A percentile compares a stretch with the other conserved stretches of the same genome.
phyloP scores from a whole-genome alignment of 345 rosid species.

The Xanthoceras sorbifolium region DNA sequence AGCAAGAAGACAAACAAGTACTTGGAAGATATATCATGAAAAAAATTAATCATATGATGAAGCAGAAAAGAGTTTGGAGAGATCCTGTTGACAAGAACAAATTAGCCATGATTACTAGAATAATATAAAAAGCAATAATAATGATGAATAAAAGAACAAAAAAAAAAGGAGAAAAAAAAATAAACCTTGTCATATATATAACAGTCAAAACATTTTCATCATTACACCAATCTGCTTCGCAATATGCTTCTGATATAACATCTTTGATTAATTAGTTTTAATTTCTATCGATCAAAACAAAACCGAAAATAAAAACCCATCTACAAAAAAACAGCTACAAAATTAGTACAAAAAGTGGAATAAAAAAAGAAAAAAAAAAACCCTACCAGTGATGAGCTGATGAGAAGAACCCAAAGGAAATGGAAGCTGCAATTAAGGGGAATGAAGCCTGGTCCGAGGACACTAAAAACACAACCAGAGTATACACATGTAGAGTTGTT shows the following conservation, averaged over 20 bases:
- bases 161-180: not conserved
- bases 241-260: slow-evolving; percentile 21
- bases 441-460: slow-evolving; percentile 96
- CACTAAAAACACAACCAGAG: slow-evolving; percentile 7
- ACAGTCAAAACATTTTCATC: slow-evolving; percentile 24
- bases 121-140: not conserved
- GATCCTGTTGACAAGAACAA: not conserved
- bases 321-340: not conserved
- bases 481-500: not conserved
- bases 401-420: not conserved
- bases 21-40: not conserved
- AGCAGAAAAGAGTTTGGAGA: not conserved
- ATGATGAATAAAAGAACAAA: slow-evolving; percentile 3
- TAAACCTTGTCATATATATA: slow-evolving; percentile 2
- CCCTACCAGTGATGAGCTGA: not conserved
- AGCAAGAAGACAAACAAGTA: not conserved
- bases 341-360: not conserved
- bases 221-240: slow-evolving; percentile 27
- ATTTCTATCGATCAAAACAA: not conserved
- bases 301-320: slow-evolving; percentile 17
- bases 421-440: slow-evolving; percentile 59
- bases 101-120: not conserved
- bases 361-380: not conserved
- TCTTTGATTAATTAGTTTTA: not conserved
- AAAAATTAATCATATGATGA: not conserved